Conservation (phyloP, 495 filamentous ascomycete genomes). For the Delitschia confertaspora region DNA sequence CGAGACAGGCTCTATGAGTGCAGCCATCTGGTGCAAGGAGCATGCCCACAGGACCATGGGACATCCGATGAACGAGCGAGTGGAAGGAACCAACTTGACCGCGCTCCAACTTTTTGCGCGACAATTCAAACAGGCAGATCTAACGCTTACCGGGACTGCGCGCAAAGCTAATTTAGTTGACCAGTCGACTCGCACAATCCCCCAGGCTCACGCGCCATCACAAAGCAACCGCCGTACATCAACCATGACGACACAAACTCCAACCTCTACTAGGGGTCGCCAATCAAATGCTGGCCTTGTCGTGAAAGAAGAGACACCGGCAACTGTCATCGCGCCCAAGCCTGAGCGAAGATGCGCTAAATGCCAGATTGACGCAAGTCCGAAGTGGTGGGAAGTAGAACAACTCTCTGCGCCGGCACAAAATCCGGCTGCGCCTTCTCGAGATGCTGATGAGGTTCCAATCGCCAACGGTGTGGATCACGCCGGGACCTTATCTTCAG, state of each 20-base stretch:
- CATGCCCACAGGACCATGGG: slow-evolving; percentile 62
- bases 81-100: slow-evolving; percentile 50
- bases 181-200: slow-evolving; percentile 33
- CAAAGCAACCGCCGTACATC: slow-evolving; percentile 22
- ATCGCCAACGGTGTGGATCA: slow-evolving; percentile 10
- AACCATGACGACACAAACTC: slow-evolving; percentile 25
- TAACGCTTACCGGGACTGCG: slow-evolving; percentile 78
- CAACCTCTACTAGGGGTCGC: slow-evolving; percentile 16
- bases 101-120: slow-evolving; percentile 77
- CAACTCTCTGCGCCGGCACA: slow-evolving; percentile 3
- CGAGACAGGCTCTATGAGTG: slow-evolving; percentile 66
- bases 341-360: slow-evolving; percentile 34
- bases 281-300: slow-evolving; percentile 19
- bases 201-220: slow-evolving; percentile 1
- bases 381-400: slow-evolving; percentile 47
- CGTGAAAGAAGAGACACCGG: slow-evolving; percentile 22
- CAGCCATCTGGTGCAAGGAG: slow-evolving; percentile 84
- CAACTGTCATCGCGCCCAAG: slow-evolving; percentile 8
- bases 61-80: slow-evolving; percentile 70
- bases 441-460: slow-evolving; percentile 7
- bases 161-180: slow-evolving; percentile 71
- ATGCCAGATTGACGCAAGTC: slow-evolving; percentile 52
- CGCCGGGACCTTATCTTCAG: background rate
- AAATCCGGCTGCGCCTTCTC: background rate
- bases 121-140: slow-evolving; percentile 91